Evolutionary conservation across 495 filamentous ascomycete species (phyloP), one percentile per base, ranked within the genome.

Genomic region (Aspergillus sclerotioniger): DNA sequence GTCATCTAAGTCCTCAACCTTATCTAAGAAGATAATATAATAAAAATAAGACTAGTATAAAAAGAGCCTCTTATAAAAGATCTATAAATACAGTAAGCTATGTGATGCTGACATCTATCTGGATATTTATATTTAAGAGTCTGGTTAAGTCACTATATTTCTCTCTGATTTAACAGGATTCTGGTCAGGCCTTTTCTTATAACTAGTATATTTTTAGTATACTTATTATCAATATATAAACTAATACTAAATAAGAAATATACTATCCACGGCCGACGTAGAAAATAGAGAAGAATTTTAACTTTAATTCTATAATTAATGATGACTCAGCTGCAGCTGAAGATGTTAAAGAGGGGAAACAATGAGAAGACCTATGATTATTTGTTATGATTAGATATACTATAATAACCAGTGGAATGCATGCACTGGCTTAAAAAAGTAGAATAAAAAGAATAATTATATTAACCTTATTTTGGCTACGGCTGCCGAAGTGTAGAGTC

Each of bases 71-170:
- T 32, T 46, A 44, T 28, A 55, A 31, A 55, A 55, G 53, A 25
- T 39, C 19, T 32, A 55, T 47, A 25, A 55, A 43, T 55, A 55
- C n/a, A 55, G 53, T 29, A 55, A 55, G 41, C 28, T 55, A 35
- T 55, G 53, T 39, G 37, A 44, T 10, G 53, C 53, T 28, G 53
- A 55, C 35, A 43, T 55, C 7, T 55, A 39, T 16, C 41, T 55
- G 25, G 53, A 39, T 20, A 55, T 55, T 41, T 20, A 39, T 10
- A 25, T 55, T 16, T 20, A 39, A 28, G 53, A 45, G 6, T 55
- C 53, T 16, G 53, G 53, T 29, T 9, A 41, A 43, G 53, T 55
- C 12, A 45, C 29, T 21, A 55, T n/a, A 16, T 55, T 55, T 21
- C 44, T 17, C 16, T 33, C 53, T 45, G 53, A 55, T 47, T 6